Conservation (phyloP, 2,329 filamentous ascomycete species). For the Chaetomiaceae sp. region DNA sequence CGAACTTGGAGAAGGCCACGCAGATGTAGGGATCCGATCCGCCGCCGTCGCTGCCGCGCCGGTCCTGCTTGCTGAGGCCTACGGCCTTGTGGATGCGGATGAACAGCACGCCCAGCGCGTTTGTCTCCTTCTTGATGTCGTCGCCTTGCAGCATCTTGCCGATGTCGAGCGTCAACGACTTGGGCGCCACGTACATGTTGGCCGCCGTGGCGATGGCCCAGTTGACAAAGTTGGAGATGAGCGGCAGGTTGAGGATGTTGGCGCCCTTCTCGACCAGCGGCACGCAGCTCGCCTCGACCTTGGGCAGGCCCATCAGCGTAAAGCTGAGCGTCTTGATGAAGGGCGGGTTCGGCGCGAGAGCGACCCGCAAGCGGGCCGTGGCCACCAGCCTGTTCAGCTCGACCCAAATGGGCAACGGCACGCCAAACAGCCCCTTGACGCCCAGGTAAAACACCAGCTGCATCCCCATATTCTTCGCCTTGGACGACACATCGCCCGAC, state of each 20-base stretch:
- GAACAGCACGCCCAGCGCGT: constrained; percentile 85
- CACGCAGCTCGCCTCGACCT: constrained; percentile 82
- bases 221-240: constrained; percentile 96
- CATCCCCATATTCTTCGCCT: constrained; percentile 96
- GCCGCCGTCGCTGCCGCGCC: constrained; percentile 73
- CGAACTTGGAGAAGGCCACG: constrained; percentile 90
- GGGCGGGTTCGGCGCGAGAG: constrained; percentile 84
- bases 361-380: constrained; percentile 75
- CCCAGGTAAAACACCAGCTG: constrained; percentile 91
- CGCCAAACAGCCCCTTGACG: constrained; percentile 80
- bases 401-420: constrained; percentile 82
- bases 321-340: constrained; percentile 91
- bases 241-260: constrained; percentile 83
- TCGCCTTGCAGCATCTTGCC: constrained; percentile 88
- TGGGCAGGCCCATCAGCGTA: constrained; percentile 89
- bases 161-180: constrained; percentile 88
- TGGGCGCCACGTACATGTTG: constrained; percentile 89
- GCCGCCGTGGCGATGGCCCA: constrained; percentile 85
- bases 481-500: constrained; percentile 65
- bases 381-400: constrained; percentile 89
- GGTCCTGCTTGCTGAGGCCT: constrained; percentile 87
- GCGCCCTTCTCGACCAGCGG: constrained; percentile 89
- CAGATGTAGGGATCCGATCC: constrained; percentile 96
- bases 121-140: constrained; percentile 82
- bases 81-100: constrained; percentile 84